Evolutionary conservation across 345 rosid species (phyloP).

Genomic region (Heritiera littoralis): DNA sequence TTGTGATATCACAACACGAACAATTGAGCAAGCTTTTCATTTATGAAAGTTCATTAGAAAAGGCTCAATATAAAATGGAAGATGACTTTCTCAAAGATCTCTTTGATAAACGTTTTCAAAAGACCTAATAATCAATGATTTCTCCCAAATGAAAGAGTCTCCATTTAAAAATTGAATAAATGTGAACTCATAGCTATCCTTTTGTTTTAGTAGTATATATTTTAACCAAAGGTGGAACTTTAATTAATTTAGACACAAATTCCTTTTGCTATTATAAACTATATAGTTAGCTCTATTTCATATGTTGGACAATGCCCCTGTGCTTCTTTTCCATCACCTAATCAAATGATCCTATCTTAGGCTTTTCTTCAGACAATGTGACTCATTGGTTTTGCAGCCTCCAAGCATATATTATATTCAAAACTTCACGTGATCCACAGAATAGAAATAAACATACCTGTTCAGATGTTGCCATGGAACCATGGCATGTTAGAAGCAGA

Average conservation of each 20-base stretch:
- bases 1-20: neutral
- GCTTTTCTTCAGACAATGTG: neutral
- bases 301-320: neutral
- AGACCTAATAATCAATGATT: no score
- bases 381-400: neutral
- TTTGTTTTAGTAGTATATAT: neutral
- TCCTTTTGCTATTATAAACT: neutral
- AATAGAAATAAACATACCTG: constrained; percentile 50
- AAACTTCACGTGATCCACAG: neutral
- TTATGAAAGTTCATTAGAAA: neutral
- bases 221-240: neutral
- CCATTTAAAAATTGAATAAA: no score
- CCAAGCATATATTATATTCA: neutral
- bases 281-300: neutral
- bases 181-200: neutral
- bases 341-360: neutral
- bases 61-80: neutral
- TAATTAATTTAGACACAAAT: neutral
- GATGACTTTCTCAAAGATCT: neutral
- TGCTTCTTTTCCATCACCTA: neutral
- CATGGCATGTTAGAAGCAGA: constrained; percentile 84
- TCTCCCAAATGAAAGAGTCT: no score
- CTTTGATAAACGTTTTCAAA: neutral
- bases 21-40: neutral
- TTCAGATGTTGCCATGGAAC: constrained; percentile 98